A percentile compares a stretch with the other conserved stretches of the same genome.
Evolutionary conservation across 495 filamentous ascomycete species (phyloP).

Genomic region (Aspergillus wentii): DNA sequence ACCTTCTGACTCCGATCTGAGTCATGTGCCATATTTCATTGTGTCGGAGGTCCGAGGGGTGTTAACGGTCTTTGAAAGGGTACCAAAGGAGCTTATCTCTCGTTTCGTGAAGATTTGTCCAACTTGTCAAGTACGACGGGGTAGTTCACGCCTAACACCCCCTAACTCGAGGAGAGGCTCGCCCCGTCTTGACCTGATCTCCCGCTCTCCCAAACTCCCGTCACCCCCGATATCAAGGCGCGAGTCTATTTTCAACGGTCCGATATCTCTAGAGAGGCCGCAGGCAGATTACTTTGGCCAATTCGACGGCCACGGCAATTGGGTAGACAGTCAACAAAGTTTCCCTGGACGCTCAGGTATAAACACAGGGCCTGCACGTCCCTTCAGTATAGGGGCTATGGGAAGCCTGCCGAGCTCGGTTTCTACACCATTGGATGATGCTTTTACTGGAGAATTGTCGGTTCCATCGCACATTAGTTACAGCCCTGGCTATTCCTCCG

Average conservation of each 20-base stretch:
- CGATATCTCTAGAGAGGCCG: slow-evolving; percentile 21
- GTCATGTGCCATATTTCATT: background rate
- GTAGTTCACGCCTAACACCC: slow-evolving; percentile 40
- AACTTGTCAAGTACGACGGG: slow-evolving; percentile 44
- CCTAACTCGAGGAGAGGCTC: slow-evolving; percentile 41
- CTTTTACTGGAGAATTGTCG: slow-evolving; percentile 28
- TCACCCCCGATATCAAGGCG: slow-evolving; percentile 35
- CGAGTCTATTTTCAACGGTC: slow-evolving; percentile 27
- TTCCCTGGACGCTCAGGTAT: slow-evolving; percentile 18
- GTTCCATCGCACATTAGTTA: slow-evolving; percentile 31
- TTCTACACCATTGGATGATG: slow-evolving; percentile 23
- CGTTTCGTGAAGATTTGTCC: slow-evolving; percentile 55
- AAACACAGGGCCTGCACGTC: slow-evolving; percentile 14
- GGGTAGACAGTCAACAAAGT: slow-evolving; percentile 23
- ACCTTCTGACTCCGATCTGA: background rate
- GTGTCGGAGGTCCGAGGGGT: background rate
- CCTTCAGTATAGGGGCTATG: slow-evolving; percentile 20
- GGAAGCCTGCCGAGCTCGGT: slow-evolving; percentile 23
- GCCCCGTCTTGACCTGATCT: slow-evolving; percentile 30
- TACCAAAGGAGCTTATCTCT: slow-evolving; percentile 54
- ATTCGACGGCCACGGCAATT: slow-evolving; percentile 18
- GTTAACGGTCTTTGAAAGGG: slow-evolving; percentile 34
- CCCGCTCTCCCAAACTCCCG: slow-evolving; percentile 37
- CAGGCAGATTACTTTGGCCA: slow-evolving; percentile 31
- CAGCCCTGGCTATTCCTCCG: slow-evolving; percentile 23